These are phyloP conservation scores for Exophiala alcalophila DNA, from an alignment of 2,329 filamentous ascomycete genomes.

Conservation along the genomic window DNA sequence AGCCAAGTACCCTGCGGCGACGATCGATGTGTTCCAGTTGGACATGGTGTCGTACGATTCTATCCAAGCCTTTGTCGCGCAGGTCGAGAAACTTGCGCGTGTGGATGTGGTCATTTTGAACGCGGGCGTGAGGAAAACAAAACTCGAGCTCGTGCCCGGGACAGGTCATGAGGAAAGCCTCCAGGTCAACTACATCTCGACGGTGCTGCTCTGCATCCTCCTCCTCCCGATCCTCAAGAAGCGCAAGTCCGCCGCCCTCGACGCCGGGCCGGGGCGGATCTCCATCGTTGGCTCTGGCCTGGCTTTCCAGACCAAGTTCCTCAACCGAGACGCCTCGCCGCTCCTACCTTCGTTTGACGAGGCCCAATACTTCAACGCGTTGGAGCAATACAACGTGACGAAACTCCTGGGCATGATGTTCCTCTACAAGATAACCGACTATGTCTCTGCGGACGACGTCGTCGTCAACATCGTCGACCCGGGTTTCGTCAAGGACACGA, in stretches of 20 bases:
- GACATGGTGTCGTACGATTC: constrained; percentile 50
- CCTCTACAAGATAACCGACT: constrained; percentile 38
- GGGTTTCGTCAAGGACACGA: constrained; percentile 45
- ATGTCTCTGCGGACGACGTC: constrained; percentile 42
- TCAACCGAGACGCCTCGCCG: constrained; percentile 20
- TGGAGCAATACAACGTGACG: constrained; percentile 31
- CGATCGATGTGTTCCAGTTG: constrained; percentile 50
- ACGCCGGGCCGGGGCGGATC: constrained; percentile 18
- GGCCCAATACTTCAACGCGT: constrained; percentile 25
- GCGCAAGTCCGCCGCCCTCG: constrained; percentile 17
- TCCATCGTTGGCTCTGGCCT: constrained; percentile 26
- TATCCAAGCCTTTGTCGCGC: constrained; percentile 42
- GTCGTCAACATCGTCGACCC: constrained; percentile 50
- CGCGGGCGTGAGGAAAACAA: constrained; percentile 37
- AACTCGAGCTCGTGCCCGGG: constrained; percentile 27
- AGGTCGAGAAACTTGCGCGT: constrained; percentile 37
- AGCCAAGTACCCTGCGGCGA: constrained; percentile 37
- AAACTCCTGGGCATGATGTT: constrained; percentile 41
- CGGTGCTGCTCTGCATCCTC: constrained; percentile 30
- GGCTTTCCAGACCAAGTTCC: constrained; percentile 24
- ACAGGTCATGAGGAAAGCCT: constrained; percentile 43
- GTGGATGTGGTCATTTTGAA: constrained; percentile 50
- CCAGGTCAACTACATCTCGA: constrained; percentile 37
- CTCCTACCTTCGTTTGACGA: constrained; percentile 36
- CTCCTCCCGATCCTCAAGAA: constrained; percentile 34